Evolutionary conservation across 2,329 filamentous ascomycete species (phyloP), one percentile per base, ranked within the genome.

Genomic region (Colletotrichum theobromicola): DNA sequence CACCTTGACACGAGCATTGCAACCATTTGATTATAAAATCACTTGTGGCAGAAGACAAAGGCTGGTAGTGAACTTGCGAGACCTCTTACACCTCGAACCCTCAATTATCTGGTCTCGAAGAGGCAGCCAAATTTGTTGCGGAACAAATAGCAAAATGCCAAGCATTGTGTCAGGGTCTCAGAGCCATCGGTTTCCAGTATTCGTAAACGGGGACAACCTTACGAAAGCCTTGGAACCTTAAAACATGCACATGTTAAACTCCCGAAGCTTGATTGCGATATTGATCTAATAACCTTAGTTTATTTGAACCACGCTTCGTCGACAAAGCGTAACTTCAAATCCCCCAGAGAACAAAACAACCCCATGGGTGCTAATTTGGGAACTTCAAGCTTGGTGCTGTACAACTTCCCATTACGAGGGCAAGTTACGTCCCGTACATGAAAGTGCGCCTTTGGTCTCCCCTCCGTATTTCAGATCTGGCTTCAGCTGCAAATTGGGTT

Each of bases 361-460:
- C 21, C n/a, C 21, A n/a, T 5, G 6, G 12, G 1, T 7, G 42
- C 42, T 46, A 3, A 21, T 13, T 21, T 46, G 42, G n/a, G n/a
- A 13, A 21, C 4, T 4, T 28, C 53, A 18, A 18, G 1, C 10
- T 57, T 57, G 5, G 24, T 16, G 7, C 13, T 28, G 0, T 2
- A 5, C 4, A 50, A 50, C n/a, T 50, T 12, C 2, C 21, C n/a
- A 50, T 4, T 18, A 4, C 16, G 21, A 28, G 24, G 21, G 53
- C 53, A 57, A 18, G 53, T n/a, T 71, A 66, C 3, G 68, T 66
- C 4, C 65, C 69, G 32, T 72, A 69, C 26, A 72, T 69, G 46
- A 72, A 69, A 2, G 69, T 75, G 28, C 46, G 64, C 24, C 69
- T 62, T 60, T 75, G 64, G 34, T 75, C 64, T 26, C 64, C 60